These are phyloP conservation scores for Crucibulum laeve DNA, from an alignment of 768 basidiomycete genomes.

Conservation along the genomic window DNA sequence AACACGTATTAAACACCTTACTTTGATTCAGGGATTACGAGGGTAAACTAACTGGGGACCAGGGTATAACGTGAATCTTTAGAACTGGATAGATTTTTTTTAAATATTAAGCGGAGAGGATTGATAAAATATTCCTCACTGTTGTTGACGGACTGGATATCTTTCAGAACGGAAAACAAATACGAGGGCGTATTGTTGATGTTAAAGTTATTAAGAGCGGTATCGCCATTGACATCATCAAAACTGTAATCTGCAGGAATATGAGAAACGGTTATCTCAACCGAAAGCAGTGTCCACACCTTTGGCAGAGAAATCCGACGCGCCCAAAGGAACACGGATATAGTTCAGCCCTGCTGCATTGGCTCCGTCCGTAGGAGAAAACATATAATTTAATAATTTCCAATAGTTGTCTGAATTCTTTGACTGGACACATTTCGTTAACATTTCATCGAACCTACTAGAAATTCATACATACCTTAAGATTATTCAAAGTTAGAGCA, in stretches of 20 bases:
- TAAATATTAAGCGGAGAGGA: not conserved
- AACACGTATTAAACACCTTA: not conserved
- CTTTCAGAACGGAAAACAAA: conserved; percentile 57
- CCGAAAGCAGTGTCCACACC: conserved; percentile 27
- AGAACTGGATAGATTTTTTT: conserved; percentile 16
- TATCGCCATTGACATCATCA: conserved; percentile 61
- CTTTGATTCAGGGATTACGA: not conserved
- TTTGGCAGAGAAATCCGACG: conserved; percentile 65
- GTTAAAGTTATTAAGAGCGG: conserved; percentile 52
- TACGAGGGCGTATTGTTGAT: conserved; percentile 56
- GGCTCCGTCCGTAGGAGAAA: conserved; percentile 56
- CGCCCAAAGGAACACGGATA: conserved; percentile 66
- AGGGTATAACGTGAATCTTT: conserved; percentile 59
- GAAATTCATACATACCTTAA: conserved; percentile 47
- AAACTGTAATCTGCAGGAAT: conserved; percentile 52
- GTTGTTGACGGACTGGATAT: conserved; percentile 57
- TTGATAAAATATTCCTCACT: conserved; percentile 21
- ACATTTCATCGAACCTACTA: not conserved
- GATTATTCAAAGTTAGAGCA: conserved; percentile 50
- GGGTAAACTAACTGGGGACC: conserved; percentile 59
- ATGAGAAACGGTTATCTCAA: not conserved
- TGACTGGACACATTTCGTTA: conserved; percentile 24
- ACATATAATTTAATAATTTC: conserved; percentile 53
- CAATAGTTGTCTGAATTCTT: conserved; percentile 55
- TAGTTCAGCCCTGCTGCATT: conserved; percentile 66